A percentile compares a stretch with the other conserved stretches of the same genome.
Evolutionary conservation across 1,284 basidiomycete genomes (phyloP).

Genomic region (Ceraceosorus guamensis): DNA sequence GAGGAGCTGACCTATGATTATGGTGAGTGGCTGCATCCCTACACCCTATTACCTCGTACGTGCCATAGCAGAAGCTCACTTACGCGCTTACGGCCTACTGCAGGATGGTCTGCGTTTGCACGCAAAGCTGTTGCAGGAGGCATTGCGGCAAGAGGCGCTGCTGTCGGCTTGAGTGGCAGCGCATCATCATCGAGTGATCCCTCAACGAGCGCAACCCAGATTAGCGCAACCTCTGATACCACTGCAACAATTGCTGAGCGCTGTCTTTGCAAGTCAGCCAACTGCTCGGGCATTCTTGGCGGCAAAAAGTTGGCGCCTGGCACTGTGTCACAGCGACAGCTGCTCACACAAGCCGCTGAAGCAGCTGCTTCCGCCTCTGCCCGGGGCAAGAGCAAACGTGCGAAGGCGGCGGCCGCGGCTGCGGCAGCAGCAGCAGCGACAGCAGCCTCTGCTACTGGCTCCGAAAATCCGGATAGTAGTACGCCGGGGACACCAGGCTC

Average conservation of each 20-base stretch:
- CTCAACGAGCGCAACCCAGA: neutral
- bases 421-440: too few relatives aligned
- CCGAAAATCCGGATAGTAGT: too few relatives aligned
- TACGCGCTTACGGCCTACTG: too few relatives aligned
- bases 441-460: too few relatives aligned
- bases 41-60: too few relatives aligned
- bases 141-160: slow-evolving; percentile 11
- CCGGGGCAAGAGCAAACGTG: too few relatives aligned
- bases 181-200: neutral
- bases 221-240: neutral
- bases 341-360: too few relatives aligned
- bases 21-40: slow-evolving; percentile 4
- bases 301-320: slow-evolving; percentile 17
- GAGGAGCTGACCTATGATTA: slow-evolving; percentile 46
- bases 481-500: too few relatives aligned
- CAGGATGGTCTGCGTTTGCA: slow-evolving; percentile 35
- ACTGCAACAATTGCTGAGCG: slow-evolving; percentile 5
- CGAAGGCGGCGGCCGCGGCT: too few relatives aligned
- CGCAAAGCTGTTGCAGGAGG: slow-evolving; percentile 24
- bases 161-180: neutral
- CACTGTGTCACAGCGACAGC: neutral
- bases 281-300: slow-evolving; percentile 36
- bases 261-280: slow-evolving; percentile 34
- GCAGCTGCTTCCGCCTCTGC: too few relatives aligned
- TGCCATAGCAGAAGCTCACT: too few relatives aligned